A percentile compares a stretch with the other conserved stretches of the same genome.
phyloP scores from a whole-genome alignment of 805 yeast genomes.

The Cyberlindnera saturnus region DNA sequence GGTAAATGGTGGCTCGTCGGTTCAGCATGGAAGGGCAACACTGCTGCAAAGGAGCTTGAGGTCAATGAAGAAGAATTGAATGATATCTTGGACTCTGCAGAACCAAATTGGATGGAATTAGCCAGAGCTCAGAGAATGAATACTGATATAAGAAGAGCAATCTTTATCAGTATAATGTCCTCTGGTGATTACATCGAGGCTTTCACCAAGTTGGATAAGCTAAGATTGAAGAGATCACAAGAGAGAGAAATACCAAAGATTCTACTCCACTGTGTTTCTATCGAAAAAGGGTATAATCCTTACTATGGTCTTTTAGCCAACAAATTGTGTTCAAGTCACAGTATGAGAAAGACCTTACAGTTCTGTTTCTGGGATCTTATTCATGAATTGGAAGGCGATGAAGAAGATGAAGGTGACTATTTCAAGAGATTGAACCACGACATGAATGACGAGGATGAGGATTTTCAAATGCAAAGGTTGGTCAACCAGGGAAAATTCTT shows the following conservation, averaged over 20 bases:
- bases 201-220: conserved; percentile 70
- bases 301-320: conserved; percentile 78
- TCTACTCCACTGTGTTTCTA: conserved; percentile 75
- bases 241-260: conserved; percentile 84
- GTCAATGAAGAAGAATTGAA: conserved; percentile 14
- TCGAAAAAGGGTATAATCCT: conserved; percentile 83
- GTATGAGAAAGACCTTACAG: conserved; percentile 77
- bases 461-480: conserved; percentile 48
- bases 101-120: conserved; percentile 81
- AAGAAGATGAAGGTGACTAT: conserved; percentile 26
- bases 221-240: conserved; percentile 72
- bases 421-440: conserved; percentile 24
- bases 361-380: conserved; percentile 85
- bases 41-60: conserved; percentile 17
- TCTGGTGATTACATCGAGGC: conserved; percentile 91
- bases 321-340: conserved; percentile 69
- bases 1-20: conserved; percentile 99
- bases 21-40: conserved; percentile 88
- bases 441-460: conserved; percentile 42
- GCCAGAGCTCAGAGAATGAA: conserved; percentile 90
- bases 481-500: conserved; percentile 76
- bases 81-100: conserved; percentile 20
- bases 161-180: conserved; percentile 91
- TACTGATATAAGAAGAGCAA: conserved; percentile 90
- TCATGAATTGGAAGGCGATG: conserved; percentile 58